Base-by-base conservation (phyloP, 2,329 filamentous ascomycete genomes). In the Passalora sequoiae region DNA sequence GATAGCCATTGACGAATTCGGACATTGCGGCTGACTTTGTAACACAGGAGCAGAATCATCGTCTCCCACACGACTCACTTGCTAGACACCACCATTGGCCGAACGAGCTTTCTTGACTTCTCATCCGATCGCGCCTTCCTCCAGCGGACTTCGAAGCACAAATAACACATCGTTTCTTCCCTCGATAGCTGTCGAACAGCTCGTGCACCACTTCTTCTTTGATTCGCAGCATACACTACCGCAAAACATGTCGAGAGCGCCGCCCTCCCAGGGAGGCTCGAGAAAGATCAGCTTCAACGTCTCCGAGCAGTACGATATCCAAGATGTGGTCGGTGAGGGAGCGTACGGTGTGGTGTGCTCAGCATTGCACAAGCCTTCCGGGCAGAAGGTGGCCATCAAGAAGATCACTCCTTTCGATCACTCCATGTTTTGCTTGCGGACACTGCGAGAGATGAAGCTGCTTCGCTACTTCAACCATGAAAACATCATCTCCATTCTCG, bases 201-300 rank as follows among this genome's bases (percentile, higher is more conserved):
- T 22, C 21, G 32, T 28, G 10, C 6, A 28, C 25, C 8, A 43
- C 21, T 17, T 15, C n/a, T 12, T 7, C 20, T 22, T n/a, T 16
- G 24, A 21, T 1, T 32, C 20, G 29, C 24, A 24, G 38, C 25
- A 40, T 40, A 21, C 6, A 33, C 13, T 21, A 12, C 29, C 29
- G 29, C 28, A 46, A 43, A 38, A 27, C 44, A 54, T 56, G 55
- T 57, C 50, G 40, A 53, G 52, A 36, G 42, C 46, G 30, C 43
- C 39, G 29, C 45, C 65, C 53, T 59, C 61, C 50, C 48, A 44
- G 33, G 40, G 35, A 59, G 76, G 77, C 55, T 82, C 79, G 50
- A 72, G 92, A 66, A 98, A 97, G 79, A 98, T 98, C 67, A 97
- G 89, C 44, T 98, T 98, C 82, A 98, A 98, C 65, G 92, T 98